A percentile compares a stretch with the other conserved stretches of the same genome.
Conservation (phyloP, 495 filamentous ascomycete genomes). For the Penicillium salamii region DNA sequence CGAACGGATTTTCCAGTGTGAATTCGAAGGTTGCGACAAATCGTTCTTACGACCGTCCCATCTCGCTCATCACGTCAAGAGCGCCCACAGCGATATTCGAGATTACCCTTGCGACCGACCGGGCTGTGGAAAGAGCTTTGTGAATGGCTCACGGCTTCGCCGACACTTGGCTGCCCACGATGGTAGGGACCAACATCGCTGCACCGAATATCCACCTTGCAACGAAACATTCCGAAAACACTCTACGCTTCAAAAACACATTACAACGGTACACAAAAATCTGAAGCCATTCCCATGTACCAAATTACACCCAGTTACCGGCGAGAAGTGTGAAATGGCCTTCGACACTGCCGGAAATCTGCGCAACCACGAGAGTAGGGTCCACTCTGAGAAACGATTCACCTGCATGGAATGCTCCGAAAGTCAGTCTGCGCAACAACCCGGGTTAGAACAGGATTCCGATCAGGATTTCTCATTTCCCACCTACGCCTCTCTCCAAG, state of each 20-base stretch:
- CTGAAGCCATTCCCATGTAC: constrained; percentile 66
- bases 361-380: constrained; percentile 63
- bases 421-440: constrained; percentile 22
- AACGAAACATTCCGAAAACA: constrained; percentile 82
- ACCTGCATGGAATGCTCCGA: constrained; percentile 67
- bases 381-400: constrained; percentile 67
- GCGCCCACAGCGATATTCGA: constrained; percentile 69
- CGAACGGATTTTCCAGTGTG: constrained; percentile 71
- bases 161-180: constrained; percentile 67
- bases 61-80: constrained; percentile 77
- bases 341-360: constrained; percentile 71
- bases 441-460: constrained; percentile 6
- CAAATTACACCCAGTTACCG: constrained; percentile 53
- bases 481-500: constrained; percentile 65
- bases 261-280: constrained; percentile 67
- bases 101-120: constrained; percentile 66
- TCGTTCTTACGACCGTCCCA: constrained; percentile 78
- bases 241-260: constrained; percentile 79
- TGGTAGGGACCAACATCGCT: constrained; percentile 65
- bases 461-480: constrained; percentile 56
- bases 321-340: constrained; percentile 58
- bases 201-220: constrained; percentile 72
- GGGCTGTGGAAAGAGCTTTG: constrained; percentile 77
- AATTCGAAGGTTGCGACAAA: constrained; percentile 68
- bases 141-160: constrained; percentile 68